Evolutionary conservation across 805 yeast genomes (phyloP).

Genomic region (Zygosaccharomyces bisporus): DNA sequence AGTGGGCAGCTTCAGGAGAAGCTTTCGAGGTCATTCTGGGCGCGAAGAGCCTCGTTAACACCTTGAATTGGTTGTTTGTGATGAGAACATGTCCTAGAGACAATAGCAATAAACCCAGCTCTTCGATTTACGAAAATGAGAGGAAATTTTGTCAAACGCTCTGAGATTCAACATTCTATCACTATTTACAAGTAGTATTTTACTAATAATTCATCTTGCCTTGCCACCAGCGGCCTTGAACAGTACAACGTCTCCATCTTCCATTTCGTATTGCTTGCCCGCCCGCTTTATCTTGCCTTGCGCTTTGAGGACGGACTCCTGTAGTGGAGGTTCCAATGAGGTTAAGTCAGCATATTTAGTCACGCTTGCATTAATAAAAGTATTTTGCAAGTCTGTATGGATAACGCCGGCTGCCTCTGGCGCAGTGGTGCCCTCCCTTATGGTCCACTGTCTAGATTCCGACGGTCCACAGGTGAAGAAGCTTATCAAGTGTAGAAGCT

Average conservation of each 20-base stretch:
- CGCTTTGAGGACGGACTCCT: constrained; percentile 27
- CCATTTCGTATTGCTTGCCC: constrained; percentile 76
- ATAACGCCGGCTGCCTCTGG: constrained; percentile 90
- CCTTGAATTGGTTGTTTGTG: constrained; percentile 30
- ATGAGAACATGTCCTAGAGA: constrained; percentile 39
- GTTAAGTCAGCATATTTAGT: constrained; percentile 59
- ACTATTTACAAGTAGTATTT: constrained; percentile 10
- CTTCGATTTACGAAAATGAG: constrained; percentile 38
- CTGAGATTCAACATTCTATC: constrained; percentile 26
- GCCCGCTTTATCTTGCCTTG: constrained; percentile 31
- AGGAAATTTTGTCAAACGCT: constrained; percentile 37
- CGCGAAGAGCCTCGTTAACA: not conserved
- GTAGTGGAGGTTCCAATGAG: constrained; percentile 22
- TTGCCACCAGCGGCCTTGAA: constrained; percentile 72
- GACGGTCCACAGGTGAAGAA: constrained; percentile 83
- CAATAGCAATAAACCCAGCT: constrained; percentile 42
- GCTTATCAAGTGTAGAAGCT: constrained; percentile 65
- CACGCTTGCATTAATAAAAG: constrained; percentile 76
- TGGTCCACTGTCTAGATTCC: constrained; percentile 88
- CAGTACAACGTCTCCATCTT: constrained; percentile 78
- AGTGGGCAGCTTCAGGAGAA: constrained; percentile 12
- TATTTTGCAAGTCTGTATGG: constrained; percentile 77
- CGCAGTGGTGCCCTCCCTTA: constrained; percentile 69
- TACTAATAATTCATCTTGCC: constrained; percentile 25
- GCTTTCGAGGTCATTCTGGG: not conserved